Percentiles rank a stretch among this genome's conserved stretches.
Evolutionary conservation across 2,329 filamentous ascomycete genomes (phyloP).

Genomic region (Metarhizium brunneum): DNA sequence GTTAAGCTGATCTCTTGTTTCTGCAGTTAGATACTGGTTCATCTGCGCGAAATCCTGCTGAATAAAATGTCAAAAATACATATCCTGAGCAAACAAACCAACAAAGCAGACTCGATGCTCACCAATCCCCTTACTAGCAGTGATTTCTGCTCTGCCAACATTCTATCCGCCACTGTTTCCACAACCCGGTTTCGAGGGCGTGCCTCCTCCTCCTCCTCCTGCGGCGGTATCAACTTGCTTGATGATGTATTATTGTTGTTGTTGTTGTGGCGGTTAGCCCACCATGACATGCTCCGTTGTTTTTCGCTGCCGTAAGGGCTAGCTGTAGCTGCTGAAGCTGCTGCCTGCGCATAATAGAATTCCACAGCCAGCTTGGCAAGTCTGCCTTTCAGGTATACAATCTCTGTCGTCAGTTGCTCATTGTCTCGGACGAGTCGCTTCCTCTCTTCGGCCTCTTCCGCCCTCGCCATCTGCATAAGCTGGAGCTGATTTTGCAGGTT

Average conservation of each 20-base stretch:
- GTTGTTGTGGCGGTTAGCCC: not conserved
- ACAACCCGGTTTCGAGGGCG: not conserved
- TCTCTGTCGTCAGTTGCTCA: not conserved
- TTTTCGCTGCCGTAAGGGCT: not conserved
- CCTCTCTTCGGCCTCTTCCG: not conserved
- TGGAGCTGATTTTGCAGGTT: constrained; percentile 7
- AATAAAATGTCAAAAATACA: not conserved
- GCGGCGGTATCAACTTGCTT: no score
- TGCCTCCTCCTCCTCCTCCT: no score
- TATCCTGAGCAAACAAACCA: not conserved
- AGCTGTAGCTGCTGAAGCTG: no score
- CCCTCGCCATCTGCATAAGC: not conserved
- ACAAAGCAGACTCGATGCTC: not conserved
- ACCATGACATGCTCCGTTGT: not conserved
- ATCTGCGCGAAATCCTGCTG: not conserved
- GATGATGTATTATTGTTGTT: not conserved
- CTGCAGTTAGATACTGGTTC: not conserved
- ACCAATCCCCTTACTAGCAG: not conserved
- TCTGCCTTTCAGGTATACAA: constrained; percentile 9
- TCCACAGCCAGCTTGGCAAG: constrained; percentile 6
- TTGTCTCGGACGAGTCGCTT: not conserved
- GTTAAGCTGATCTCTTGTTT: not conserved
- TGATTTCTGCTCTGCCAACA: not conserved
- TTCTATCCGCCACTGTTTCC: not conserved
- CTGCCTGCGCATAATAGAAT: not conserved